Percentiles rank a stretch among this genome's conserved stretches.
Conservation (phyloP, 2,329 filamentous ascomycete genomes). For the Aureobasidium sp. region DNA sequence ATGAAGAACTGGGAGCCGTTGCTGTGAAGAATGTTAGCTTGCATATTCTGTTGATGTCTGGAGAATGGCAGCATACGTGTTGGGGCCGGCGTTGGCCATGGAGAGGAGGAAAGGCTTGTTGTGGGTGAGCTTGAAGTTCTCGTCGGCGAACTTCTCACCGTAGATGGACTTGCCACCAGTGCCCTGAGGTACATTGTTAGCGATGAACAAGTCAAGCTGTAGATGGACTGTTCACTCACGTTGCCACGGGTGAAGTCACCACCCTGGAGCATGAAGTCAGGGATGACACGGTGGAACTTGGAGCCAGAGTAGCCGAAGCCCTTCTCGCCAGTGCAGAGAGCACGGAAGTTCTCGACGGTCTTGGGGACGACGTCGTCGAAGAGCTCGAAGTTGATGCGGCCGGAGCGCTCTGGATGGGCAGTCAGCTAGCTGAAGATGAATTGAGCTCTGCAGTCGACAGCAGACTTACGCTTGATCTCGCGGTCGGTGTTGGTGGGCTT, state of each 20-base stretch:
- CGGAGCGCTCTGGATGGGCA: constrained; percentile 53
- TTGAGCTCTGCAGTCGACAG: neutral
- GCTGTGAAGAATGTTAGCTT: constrained; percentile 34
- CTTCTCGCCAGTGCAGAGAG: constrained; percentile 92
- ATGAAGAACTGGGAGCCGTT: constrained; percentile 70
- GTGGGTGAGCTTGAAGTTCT: constrained; percentile 91
- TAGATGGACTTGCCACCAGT: constrained; percentile 97
- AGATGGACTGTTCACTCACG: constrained; percentile 48
- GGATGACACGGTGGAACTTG: constrained; percentile 93
- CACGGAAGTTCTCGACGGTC: constrained; percentile 95
- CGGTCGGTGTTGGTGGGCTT: constrained; percentile 39
- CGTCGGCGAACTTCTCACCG: constrained; percentile 92
- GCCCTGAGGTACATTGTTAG: constrained; percentile 39
- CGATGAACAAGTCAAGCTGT: neutral
- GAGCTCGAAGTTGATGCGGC: constrained; percentile 83
- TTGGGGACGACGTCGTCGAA: constrained; percentile 81
- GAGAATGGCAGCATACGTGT: constrained; percentile 56
- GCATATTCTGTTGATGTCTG: neutral
- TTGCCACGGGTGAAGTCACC: constrained; percentile 95
- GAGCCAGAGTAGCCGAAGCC: constrained; percentile 75
- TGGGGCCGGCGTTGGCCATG: constrained; percentile 97
- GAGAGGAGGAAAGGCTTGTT: constrained; percentile 87
- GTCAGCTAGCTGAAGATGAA: constrained; percentile 19
- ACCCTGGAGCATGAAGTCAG: constrained; percentile 97
- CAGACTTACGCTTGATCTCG: constrained; percentile 51